Percentiles rank a stretch among this genome's conserved stretches.
Evolutionary conservation across 352 stramenopile genomes (phyloP).

Genomic region (Globisporangium megalacanthum): DNA sequence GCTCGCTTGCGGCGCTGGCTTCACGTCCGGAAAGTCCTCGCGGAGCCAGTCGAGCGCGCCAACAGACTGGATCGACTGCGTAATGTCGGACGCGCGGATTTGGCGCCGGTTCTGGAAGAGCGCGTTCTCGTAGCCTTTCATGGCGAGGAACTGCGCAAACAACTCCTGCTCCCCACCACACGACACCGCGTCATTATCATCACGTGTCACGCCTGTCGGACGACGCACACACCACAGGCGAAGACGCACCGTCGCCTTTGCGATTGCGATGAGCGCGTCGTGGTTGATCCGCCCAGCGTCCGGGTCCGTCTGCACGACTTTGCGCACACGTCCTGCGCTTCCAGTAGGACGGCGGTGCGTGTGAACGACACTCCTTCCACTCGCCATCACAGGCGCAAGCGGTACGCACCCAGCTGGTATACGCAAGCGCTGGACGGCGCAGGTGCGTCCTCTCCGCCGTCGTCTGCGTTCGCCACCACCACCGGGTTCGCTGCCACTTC

Average conservation of each 20-base stretch:
- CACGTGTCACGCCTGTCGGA: neutral
- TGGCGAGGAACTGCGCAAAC: slow-evolving; percentile 86
- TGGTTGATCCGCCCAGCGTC: slow-evolving; percentile 90
- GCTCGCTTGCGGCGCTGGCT: slow-evolving; percentile 10
- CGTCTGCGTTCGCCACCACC: slow-evolving; percentile 44
- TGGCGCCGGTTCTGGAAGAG: slow-evolving; percentile 81
- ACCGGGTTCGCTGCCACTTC: slow-evolving; percentile 67
- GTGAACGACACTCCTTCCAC: neutral
- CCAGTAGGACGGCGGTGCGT: neutral
- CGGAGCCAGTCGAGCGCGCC: slow-evolving; percentile 79
- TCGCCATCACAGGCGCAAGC: too few species aligned
- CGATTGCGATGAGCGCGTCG: slow-evolving; percentile 89
- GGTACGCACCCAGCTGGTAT: slow-evolving; percentile 39
- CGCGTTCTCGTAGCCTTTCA: slow-evolving; percentile 84
- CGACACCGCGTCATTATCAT: neutral
- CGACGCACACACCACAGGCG: neutral
- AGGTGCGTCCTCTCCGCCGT: slow-evolving; percentile 24
- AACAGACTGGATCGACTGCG: slow-evolving; percentile 71
- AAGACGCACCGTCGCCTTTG: slow-evolving; percentile 82
- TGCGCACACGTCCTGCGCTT: slow-evolving; percentile 79
- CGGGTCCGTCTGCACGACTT: slow-evolving; percentile 92
- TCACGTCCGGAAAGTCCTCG: slow-evolving; percentile 76
- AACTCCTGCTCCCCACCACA: slow-evolving; percentile 57
- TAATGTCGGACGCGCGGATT: slow-evolving; percentile 73
- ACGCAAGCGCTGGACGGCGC: slow-evolving; percentile 33